Evolutionary conservation across 2,329 filamentous ascomycete species (phyloP), one percentile per base, ranked within the genome.

Genomic region (Nigrospora sphaerica): DNA sequence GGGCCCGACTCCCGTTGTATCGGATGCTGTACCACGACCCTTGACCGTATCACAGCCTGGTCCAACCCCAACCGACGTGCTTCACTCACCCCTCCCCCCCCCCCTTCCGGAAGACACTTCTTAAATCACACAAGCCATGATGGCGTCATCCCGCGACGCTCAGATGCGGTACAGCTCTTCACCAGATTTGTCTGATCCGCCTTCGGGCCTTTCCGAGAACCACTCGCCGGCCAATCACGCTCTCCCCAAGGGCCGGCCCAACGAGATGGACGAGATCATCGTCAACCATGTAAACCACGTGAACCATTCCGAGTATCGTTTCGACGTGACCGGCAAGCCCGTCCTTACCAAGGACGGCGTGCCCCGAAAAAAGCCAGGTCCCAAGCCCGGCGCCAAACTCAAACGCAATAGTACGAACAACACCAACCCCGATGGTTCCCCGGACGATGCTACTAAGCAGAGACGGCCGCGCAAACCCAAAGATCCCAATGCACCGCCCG

Each of bases 301-400:
- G 6, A 55, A 63, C 48, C 57, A 65, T 47, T 59, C 50, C 42
- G 61, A 53, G 51, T 63, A 55, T 50, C 54, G 47, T 47, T 65
- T 54, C 54, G 62, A 54, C 52, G 60, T 42, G 48, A 56, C 49
- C 50, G 62, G 50, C 61, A 73, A 51, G 60, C 70, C 52, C 53
- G 67, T 56, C 63, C 63, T 81, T 44, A 81, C 77, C 0, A 77
- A 78, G 23, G 77, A 78, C 44, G 78, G 78, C 12, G 58, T 79
- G 7, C 77, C 78, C 1, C 67, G 80, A 5, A 82, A 82, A 65
- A 85, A 84, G 65, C 79, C 80, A 17, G 80, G 80, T 18, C 75
- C 81, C 42, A 85, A 85, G 59, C 79, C 81, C 57, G 85, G 74
- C 58, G 78, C 69, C 49, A 74, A 66, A 46, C 62, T 73, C 42